These are phyloP conservation scores for Coemansia sp. DNA, from an alignment of 192 early-diverging fungal species.

Conservation along the genomic window DNA sequence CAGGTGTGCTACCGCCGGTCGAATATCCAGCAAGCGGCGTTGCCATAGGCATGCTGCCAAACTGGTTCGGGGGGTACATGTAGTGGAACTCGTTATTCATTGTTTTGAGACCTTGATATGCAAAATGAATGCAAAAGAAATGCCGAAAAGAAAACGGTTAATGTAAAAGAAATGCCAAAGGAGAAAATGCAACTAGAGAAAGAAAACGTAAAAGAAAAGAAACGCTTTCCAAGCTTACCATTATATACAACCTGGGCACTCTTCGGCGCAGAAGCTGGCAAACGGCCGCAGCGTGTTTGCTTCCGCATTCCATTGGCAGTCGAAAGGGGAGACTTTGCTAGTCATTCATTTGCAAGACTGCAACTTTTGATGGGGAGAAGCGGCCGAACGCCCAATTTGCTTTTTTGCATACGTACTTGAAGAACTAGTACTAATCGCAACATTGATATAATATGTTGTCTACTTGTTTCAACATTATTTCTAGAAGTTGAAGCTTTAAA, in stretches of 20 bases:
- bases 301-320: background rate
- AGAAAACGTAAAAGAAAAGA: background rate
- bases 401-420: too few species aligned
- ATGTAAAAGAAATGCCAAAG: background rate
- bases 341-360: background rate
- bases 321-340: background rate
- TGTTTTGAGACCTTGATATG: background rate
- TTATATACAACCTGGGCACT: background rate
- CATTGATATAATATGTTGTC: background rate
- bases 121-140: background rate
- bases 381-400: background rate
- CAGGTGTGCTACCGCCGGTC: slow-evolving; percentile 15
- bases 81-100: slow-evolving; percentile 26
- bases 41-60: slow-evolving; percentile 15
- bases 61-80: slow-evolving; percentile 32
- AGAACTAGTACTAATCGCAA: background rate
- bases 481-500: background rate
- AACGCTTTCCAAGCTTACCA: background rate
- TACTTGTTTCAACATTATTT: background rate
- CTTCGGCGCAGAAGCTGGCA: background rate
- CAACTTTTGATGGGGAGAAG: background rate
- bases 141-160: background rate
- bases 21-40: background rate
- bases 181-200: background rate
- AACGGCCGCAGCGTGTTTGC: background rate